Evolutionary conservation across 2,329 filamentous ascomycete genomes (phyloP).

Genomic region (Colletotrichum eleusines): DNA sequence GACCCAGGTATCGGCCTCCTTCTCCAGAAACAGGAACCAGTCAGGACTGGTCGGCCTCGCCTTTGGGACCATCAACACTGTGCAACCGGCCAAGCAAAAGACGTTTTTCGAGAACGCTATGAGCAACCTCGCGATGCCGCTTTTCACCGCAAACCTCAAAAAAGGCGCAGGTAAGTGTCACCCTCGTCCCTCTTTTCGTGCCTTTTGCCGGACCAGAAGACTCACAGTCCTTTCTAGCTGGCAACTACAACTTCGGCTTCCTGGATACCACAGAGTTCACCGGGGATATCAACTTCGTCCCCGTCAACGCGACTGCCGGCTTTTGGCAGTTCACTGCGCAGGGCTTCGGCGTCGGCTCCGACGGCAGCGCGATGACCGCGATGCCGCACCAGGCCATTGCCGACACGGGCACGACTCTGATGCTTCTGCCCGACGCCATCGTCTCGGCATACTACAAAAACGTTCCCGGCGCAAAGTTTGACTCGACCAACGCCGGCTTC

Average conservation of each 20-base stretch:
- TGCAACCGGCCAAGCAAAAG: slow-evolving; percentile 54
- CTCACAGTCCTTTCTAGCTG: slow-evolving; percentile 42
- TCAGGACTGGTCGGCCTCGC: slow-evolving; percentile 60
- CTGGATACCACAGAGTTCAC: slow-evolving; percentile 69
- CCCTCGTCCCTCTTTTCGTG: not conserved
- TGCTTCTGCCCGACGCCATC: slow-evolving; percentile 67
- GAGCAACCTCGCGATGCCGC: slow-evolving; percentile 46
- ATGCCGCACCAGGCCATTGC: slow-evolving; percentile 64
- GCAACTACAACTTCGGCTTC: slow-evolving; percentile 55
- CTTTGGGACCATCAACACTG: slow-evolving; percentile 58
- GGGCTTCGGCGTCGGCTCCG: slow-evolving; percentile 67
- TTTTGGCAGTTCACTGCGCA: slow-evolving; percentile 73
- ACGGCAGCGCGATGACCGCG: slow-evolving; percentile 32
- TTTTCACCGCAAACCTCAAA: slow-evolving; percentile 52
- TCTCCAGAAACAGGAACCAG: slow-evolving; percentile 52
- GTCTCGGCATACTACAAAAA: slow-evolving; percentile 70
- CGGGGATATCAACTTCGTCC: slow-evolving; percentile 67
- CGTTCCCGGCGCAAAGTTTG: slow-evolving; percentile 63
- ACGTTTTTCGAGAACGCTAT: slow-evolving; percentile 58
- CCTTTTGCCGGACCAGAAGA: slow-evolving; percentile 6
- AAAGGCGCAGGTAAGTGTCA: slow-evolving; percentile 52
- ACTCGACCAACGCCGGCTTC: slow-evolving; percentile 64
- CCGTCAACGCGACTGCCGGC: slow-evolving; percentile 67
- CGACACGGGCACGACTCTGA: slow-evolving; percentile 78
- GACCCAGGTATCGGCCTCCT: slow-evolving; percentile 53